Evolutionary conservation across 2,329 filamentous ascomycete genomes (phyloP).

Genomic region (Capronia americana): DNA sequence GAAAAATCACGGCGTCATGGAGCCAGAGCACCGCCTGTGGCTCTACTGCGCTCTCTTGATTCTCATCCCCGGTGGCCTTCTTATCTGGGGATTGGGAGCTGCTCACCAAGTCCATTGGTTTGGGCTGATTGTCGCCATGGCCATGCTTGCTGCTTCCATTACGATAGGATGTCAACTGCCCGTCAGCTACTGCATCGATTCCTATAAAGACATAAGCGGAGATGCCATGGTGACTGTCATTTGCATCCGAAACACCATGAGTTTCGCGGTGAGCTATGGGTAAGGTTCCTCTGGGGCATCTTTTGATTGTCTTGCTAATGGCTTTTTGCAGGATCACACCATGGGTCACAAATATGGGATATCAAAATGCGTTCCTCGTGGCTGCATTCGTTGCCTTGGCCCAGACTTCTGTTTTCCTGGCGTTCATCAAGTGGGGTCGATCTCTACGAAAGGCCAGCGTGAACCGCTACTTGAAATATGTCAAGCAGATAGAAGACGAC

Average conservation of each 20-base stretch:
- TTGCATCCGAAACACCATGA: constrained; percentile 58
- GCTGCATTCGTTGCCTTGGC: constrained; percentile 50
- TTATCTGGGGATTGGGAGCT: constrained; percentile 61
- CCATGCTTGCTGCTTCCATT: constrained; percentile 53
- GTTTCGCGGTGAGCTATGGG: constrained; percentile 57
- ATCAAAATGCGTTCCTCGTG: constrained; percentile 54
- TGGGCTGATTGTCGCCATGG: constrained; percentile 58
- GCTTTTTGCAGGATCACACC: constrained; percentile 56
- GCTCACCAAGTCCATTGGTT: constrained; percentile 58
- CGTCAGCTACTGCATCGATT: constrained; percentile 57
- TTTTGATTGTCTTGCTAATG: neutral
- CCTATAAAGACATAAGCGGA: constrained; percentile 56
- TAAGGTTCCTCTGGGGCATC: neutral
- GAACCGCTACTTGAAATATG: neutral
- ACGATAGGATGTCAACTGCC: constrained; percentile 53
- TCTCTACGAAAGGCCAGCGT: neutral
- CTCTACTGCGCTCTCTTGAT: constrained; percentile 45
- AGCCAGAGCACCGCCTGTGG: constrained; percentile 42
- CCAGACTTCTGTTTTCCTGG: constrained; percentile 50
- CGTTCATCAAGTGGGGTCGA: constrained; percentile 57
- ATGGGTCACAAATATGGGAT: constrained; percentile 51
- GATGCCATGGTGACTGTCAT: constrained; percentile 60
- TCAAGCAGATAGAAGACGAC: constrained; percentile 21
- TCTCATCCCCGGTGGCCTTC: constrained; percentile 52
- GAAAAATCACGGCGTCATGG: constrained; percentile 39